These are phyloP conservation scores for Panaeolus papilionaceus DNA, from an alignment of 768 basidiomycete genomes.

Conservation along the genomic window DNA sequence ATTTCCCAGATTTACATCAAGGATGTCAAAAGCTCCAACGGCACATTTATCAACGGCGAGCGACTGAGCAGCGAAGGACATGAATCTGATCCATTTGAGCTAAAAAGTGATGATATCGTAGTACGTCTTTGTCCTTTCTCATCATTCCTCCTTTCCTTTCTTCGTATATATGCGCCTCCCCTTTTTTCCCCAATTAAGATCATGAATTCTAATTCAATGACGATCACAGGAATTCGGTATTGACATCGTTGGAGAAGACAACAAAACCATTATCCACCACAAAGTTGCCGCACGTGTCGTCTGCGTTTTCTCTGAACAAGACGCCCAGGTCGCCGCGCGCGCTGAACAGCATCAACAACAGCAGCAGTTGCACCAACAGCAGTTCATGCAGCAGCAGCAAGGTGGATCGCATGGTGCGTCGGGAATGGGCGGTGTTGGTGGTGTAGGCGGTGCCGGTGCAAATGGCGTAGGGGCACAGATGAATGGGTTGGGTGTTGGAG, in stretches of 20 bases:
- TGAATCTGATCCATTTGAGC: conserved; percentile 91
- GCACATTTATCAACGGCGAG: conserved; percentile 97
- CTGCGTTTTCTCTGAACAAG: conserved; percentile 87
- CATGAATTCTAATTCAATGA: conserved; percentile 16
- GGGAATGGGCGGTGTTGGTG: conserved; percentile 1
- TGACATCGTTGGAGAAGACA: conserved; percentile 98
- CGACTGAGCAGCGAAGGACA: conserved; percentile 87
- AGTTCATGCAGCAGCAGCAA: conserved; percentile 30
- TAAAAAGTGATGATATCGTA: conserved; percentile 95
- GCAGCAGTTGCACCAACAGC: conserved; percentile 34
- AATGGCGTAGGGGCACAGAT: conserved; percentile 35
- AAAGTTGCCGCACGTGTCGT: conserved; percentile 96
- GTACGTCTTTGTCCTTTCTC: conserved; percentile 52
- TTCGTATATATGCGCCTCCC: conserved; percentile 12
- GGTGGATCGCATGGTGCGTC: conserved; percentile 13
- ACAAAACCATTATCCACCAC: conserved; percentile 97
- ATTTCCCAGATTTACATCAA: conserved; percentile 88
- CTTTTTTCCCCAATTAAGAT: no score
- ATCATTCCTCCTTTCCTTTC: neutral
- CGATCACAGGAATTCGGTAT: conserved; percentile 91
- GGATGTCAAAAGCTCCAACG: conserved; percentile 97
- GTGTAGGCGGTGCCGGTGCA: conserved; percentile 3
- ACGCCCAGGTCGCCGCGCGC: conserved; percentile 76
- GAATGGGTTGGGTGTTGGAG: conserved; percentile 15
- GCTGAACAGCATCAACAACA: conserved; percentile 69